These are phyloP conservation scores for Botrytis sinoallii DNA, from an alignment of 2,329 filamentous ascomycete species.

Conservation along the genomic window DNA sequence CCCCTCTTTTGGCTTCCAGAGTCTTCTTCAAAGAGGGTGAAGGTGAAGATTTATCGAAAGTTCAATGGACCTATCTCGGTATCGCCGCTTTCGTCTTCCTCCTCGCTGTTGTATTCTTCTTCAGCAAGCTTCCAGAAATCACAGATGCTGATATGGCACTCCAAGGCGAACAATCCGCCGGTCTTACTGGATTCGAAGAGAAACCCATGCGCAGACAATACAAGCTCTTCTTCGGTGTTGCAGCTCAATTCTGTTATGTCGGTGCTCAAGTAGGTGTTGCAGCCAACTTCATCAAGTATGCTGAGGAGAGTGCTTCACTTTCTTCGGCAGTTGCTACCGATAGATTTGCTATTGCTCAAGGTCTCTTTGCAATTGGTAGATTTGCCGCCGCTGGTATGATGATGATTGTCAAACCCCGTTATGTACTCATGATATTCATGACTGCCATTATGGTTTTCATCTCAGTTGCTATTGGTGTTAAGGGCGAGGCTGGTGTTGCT, in stretches of 20 bases:
- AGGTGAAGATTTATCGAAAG: slow-evolving; percentile 46
- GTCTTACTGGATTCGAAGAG: slow-evolving; percentile 22
- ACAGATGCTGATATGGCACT: slow-evolving; percentile 49
- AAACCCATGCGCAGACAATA: slow-evolving; percentile 39
- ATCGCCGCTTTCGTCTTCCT: slow-evolving; percentile 71
- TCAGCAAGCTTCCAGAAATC: slow-evolving; percentile 60
- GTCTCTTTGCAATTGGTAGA: slow-evolving; percentile 69
- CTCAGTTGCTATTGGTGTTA: slow-evolving; percentile 40
- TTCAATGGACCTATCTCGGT: slow-evolving; percentile 80
- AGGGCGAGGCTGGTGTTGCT: slow-evolving; percentile 53
- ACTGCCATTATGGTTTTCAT: slow-evolving; percentile 58
- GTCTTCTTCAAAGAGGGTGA: slow-evolving; percentile 61
- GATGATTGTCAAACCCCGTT: slow-evolving; percentile 58
- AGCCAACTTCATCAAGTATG: slow-evolving; percentile 19
- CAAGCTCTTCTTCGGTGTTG: slow-evolving; percentile 66
- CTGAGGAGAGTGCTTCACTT: slow-evolving; percentile 34
- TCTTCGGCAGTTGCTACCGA: slow-evolving; percentile 54
- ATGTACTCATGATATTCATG: slow-evolving; percentile 60
- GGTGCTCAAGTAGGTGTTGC: slow-evolving; percentile 42
- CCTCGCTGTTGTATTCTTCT: slow-evolving; percentile 65
- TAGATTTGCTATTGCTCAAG: slow-evolving; percentile 69
- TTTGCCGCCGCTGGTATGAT: slow-evolving; percentile 66
- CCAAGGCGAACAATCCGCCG: slow-evolving; percentile 36
- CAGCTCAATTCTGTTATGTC: slow-evolving; percentile 77
- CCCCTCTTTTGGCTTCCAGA: slow-evolving; percentile 66